phyloP scores from a whole-genome alignment of 2,329 filamentous ascomycete species.

The Stagonosporopsis chrysanthemi region DNA sequence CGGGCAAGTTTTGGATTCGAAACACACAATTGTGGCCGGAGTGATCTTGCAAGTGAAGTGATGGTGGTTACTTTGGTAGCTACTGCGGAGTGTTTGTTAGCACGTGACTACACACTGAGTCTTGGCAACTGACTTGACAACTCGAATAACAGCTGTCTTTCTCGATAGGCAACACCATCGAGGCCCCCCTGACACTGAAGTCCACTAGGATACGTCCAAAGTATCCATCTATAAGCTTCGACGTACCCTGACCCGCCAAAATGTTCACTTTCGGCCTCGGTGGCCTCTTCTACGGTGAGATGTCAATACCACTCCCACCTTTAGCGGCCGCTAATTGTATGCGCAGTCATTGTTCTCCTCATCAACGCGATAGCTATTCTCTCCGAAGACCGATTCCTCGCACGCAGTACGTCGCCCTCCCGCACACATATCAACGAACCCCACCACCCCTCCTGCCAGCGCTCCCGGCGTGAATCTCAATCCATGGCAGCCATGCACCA shows the following conservation, averaged over 20 bases:
- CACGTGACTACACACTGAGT: conserved; percentile 12
- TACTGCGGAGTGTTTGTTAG: not conserved
- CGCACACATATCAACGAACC: not conserved
- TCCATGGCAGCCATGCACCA: not conserved
- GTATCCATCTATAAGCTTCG: no score
- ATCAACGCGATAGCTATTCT: conserved; percentile 94
- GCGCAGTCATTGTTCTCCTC: conserved; percentile 78
- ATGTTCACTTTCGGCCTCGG: conserved; percentile 77
- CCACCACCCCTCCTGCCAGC: conserved; percentile 5
- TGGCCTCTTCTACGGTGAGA: conserved; percentile 74
- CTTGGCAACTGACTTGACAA: conserved; percentile 10
- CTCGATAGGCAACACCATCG: conserved; percentile 25
- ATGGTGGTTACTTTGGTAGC: not conserved
- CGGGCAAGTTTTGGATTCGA: no score
- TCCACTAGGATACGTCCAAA: not conserved
- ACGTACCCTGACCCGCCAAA: not conserved
- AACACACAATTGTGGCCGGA: no score
- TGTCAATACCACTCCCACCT: conserved; percentile 24
- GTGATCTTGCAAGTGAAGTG: no score
- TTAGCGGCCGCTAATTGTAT: conserved; percentile 25
- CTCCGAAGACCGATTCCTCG: conserved; percentile 93
- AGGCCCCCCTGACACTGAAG: not conserved
- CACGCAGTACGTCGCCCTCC: conserved; percentile 67
- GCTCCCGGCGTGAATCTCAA: not conserved
- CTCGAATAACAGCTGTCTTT: conserved; percentile 32